Evolutionary conservation across 805 yeast genomes (phyloP).

Genomic region (Cyberlindnera euphorbiiphila): DNA sequence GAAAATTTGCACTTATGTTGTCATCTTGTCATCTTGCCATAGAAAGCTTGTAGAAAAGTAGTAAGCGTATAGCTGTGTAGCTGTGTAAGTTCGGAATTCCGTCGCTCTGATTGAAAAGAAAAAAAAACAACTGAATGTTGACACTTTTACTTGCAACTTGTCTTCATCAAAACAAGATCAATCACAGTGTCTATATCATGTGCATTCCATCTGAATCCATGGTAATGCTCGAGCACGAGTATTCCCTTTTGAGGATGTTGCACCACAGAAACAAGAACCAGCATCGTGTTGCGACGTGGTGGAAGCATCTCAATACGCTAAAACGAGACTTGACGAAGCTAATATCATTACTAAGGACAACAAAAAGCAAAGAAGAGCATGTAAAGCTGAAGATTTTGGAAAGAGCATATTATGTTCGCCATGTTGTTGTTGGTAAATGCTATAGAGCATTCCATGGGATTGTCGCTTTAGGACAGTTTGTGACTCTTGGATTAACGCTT

Average conservation of each 20-base stretch:
- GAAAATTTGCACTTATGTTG: too few species aligned
- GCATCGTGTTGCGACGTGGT: slow-evolving; percentile 72
- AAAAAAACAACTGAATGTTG: too few species aligned
- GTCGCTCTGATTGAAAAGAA: too few species aligned
- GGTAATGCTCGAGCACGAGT: slow-evolving; percentile 42
- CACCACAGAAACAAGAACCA: slow-evolving; percentile 76
- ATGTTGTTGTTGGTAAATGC: slow-evolving; percentile 41
- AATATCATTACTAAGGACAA: slow-evolving; percentile 25
- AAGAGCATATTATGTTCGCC: slow-evolving; percentile 29
- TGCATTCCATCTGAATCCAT: background rate
- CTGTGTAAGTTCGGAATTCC: too few species aligned
- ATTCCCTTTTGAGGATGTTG: slow-evolving; percentile 53
- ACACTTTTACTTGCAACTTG: too few species aligned
- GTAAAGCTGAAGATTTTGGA: slow-evolving; percentile 1
- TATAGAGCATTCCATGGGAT: slow-evolving; percentile 63
- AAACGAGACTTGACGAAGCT: slow-evolving; percentile 51
- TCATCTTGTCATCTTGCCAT: too few species aligned
- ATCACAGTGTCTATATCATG: too few species aligned
- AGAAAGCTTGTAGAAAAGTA: too few species aligned
- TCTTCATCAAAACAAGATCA: too few species aligned
- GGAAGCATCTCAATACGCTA: slow-evolving; percentile 61
- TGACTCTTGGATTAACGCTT: slow-evolving; percentile 66
- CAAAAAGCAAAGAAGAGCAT: slow-evolving; percentile 14
- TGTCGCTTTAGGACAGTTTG: slow-evolving; percentile 71
- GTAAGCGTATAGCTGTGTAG: too few species aligned